These are phyloP conservation scores for Nemophila menziesii DNA, from an alignment of 257 asterid genomes.

Conservation along the genomic window DNA sequence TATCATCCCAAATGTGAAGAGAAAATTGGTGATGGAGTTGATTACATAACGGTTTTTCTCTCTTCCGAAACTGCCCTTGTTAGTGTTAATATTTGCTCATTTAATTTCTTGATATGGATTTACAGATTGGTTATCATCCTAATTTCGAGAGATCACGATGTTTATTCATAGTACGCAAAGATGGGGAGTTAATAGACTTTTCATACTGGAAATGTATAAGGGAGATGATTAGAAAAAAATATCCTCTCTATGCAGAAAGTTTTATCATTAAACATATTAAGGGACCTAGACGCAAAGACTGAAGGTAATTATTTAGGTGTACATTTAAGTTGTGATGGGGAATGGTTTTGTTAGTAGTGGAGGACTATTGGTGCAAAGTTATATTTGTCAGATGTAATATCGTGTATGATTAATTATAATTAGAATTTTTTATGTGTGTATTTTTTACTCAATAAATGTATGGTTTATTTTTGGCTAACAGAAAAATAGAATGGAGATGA, in stretches of 20 bases:
- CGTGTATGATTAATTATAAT: conserved; percentile 9
- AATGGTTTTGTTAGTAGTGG: conserved; percentile 1
- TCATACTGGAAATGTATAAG: conserved; percentile 98
- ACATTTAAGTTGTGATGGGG: conserved; percentile 1
- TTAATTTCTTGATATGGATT: conserved; percentile 13
- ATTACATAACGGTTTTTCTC: conserved; percentile 31
- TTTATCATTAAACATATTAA: conserved; percentile 81
- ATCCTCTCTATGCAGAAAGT: conserved; percentile 86
- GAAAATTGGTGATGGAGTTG: conserved; percentile 76
- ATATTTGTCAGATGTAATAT: conserved; percentile 1
- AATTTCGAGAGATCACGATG: conserved; percentile 69
- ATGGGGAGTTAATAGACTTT: conserved; percentile 83
- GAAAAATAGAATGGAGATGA: background rate
- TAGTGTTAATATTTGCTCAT: background rate
- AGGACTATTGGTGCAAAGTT: conserved; percentile 1
- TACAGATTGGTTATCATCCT: conserved; percentile 92
- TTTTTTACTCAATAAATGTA: background rate
- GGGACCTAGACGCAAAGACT: conserved; percentile 41
- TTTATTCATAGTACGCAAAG: conserved; percentile 75
- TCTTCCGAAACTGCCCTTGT: background rate
- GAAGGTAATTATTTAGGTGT: conserved; percentile 20
- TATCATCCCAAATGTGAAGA: conserved; percentile 63
- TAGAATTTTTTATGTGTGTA: background rate
- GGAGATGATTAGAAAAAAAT: conserved; percentile 75
- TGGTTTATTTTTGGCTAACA: background rate